Percentiles rank a stretch among this genome's conserved stretches.
Evolutionary conservation across 176 grass and related monocot species (phyloP).

Genomic region (Dactylis glomerata): DNA sequence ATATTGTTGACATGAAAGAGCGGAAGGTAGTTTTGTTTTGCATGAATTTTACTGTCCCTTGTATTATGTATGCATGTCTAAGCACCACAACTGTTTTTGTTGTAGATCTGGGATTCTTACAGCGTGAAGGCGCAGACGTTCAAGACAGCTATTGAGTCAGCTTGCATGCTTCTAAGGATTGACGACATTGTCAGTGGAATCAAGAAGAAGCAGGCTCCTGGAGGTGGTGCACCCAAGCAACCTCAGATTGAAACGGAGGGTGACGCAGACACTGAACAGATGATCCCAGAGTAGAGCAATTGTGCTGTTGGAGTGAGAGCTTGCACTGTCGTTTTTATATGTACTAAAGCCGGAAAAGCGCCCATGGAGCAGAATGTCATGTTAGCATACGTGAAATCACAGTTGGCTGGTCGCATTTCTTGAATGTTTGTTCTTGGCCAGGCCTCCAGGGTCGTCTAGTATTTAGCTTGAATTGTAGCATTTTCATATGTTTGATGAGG

Average conservation of each 20-base stretch:
- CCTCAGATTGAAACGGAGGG: conserved; percentile 84
- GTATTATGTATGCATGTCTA: neutral
- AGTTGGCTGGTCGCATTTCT: neutral
- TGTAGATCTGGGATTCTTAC: conserved; percentile 94
- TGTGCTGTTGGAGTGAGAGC: conserved; percentile 5
- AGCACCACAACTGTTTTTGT: neutral
- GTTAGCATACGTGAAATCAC: neutral
- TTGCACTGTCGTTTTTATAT: neutral
- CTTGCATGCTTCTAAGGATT: conserved; percentile 94
- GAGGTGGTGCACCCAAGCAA: conserved; percentile 55
- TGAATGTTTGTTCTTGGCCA: conserved; percentile 7
- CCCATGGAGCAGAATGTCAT: neutral
- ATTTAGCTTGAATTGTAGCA: conserved; percentile 9
- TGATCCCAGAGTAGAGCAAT: conserved; percentile 72
- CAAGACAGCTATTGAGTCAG: conserved; percentile 94
- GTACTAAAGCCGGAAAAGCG: neutral
- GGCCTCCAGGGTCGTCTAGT: neutral
- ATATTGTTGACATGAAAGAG: conserved; percentile 96
- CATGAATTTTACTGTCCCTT: neutral
- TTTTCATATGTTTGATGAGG: conserved; percentile 15
- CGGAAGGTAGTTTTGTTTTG: conserved; percentile 48
- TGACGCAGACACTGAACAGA: conserved; percentile 92
- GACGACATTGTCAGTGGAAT: conserved; percentile 98
- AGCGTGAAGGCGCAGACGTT: conserved; percentile 95
- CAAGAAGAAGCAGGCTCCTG: conserved; percentile 84